Evolutionary conservation across 306 rosid genomes (phyloP).

Genomic region (Rosa rugosa): DNA sequence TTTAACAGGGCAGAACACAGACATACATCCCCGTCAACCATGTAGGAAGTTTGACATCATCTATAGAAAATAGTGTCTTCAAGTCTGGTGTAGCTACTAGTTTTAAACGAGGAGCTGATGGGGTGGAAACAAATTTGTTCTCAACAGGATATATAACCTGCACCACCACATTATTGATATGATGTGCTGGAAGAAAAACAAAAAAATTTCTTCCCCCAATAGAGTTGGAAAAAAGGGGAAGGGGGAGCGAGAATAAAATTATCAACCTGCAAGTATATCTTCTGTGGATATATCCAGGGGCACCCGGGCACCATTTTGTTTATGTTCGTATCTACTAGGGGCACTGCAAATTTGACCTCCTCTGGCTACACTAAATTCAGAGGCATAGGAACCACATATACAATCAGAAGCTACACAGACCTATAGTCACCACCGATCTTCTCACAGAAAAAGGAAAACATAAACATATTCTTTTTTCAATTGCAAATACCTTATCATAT

Average conservation of each 20-base stretch:
- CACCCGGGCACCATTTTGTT: slow-evolving; percentile 82
- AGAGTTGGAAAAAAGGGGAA: not conserved
- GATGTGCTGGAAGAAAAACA: slow-evolving; percentile 14
- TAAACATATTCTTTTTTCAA: slow-evolving; percentile 16
- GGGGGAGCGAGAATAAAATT: slow-evolving; percentile 12
- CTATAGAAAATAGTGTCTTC: slow-evolving; percentile 74
- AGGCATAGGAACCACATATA: slow-evolving; percentile 52
- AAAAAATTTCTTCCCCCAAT: too few relatives aligned
- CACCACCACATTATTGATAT: slow-evolving; percentile 8
- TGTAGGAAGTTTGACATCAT: slow-evolving; percentile 83
- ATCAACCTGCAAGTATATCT: slow-evolving; percentile 82
- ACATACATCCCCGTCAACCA: slow-evolving; percentile 94
- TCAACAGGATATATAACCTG: slow-evolving; percentile 89
- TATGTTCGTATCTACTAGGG: slow-evolving; percentile 77
- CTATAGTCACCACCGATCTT: not conserved
- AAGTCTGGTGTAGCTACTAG: slow-evolving; percentile 69
- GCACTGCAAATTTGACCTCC: slow-evolving; percentile 95
- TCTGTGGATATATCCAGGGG: slow-evolving; percentile 82
- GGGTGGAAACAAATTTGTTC: slow-evolving; percentile 57
- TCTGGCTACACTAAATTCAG: slow-evolving; percentile 81
- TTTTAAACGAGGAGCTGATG: slow-evolving; percentile 86
- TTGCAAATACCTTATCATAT: slow-evolving; percentile 69
- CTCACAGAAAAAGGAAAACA: slow-evolving; percentile 23
- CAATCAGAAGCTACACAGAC: slow-evolving; percentile 43
- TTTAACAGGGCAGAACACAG: not conserved